Evolutionary conservation across 73 alveolate species (phyloP), one percentile per base, ranked within the genome.

Genomic region (Durusdinium trenchii): DNA sequence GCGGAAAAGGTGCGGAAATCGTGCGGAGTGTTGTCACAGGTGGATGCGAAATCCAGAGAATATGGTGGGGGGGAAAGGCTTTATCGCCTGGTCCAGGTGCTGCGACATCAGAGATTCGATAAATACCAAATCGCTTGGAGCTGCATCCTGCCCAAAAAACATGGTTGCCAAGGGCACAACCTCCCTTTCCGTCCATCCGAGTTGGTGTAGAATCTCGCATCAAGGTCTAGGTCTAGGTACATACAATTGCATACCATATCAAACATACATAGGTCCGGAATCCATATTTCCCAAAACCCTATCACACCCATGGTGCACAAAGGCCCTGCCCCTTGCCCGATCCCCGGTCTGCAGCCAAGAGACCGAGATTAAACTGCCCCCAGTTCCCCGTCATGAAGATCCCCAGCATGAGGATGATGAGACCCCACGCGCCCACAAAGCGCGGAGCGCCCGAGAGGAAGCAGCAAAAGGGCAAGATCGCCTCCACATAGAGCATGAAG

Each of bases 321-420:
- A 69, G 52, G 42, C 69, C 69, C 12, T 57, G 12, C 23, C 69
- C 12, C 23, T 12, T 57, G 69, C 69, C 12, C 12, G 23, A 12
- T 57, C 23, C 69, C 69, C 23, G 43, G 43, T 6, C 18, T 26
- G 50, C 85, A 42, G 71, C 50, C 73, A 18, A 51, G 61, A 35
- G 32, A 36, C 98, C 98, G 40, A 91, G 48, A 46, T 91, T 91
- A 89, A 91, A 91, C 76, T 76, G 79, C 18, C 98, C 98, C 98
- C 98, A 91, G 89, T 91, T 91, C 46, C 98, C 98, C 38, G 98
- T 91, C 48, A 91, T 9, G 61, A 20, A 91, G 76, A 91, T 91
- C 46, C 98, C 98, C 54, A 91, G 36, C 98, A 91, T 91, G 61
- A 91, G 45, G 36, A 50, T 40, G 32, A 42, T 48, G 54, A 91